Conservation (phyloP, 495 filamentous ascomycete species). For the Penicillium desertorum region DNA sequence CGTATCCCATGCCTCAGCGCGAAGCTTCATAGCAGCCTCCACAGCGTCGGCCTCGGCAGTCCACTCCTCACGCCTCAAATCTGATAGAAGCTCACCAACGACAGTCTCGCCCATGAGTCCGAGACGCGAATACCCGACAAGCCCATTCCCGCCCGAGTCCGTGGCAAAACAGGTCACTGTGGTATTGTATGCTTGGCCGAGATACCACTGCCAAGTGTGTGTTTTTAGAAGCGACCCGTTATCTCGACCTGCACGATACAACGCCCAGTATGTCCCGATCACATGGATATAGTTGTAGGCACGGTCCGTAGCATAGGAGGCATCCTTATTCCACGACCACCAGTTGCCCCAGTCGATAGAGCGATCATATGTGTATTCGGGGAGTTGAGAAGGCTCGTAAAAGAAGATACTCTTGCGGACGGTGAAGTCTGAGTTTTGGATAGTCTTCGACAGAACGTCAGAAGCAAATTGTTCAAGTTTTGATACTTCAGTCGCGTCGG, state of each 20-base stretch:
- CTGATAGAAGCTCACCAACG: conserved; percentile 44
- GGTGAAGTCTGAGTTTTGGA: neutral
- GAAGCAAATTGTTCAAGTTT: neutral
- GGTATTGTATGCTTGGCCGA: neutral
- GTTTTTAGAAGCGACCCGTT: conserved; percentile 10
- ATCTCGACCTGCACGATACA: conserved; percentile 49
- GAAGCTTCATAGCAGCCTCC: conserved; percentile 39
- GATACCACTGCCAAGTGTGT: neutral
- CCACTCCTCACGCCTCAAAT: conserved; percentile 37
- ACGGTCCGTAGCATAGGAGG: conserved; percentile 42
- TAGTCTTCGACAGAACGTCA: neutral
- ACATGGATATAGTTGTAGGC: conserved; percentile 57
- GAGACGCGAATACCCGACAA: conserved; percentile 37
- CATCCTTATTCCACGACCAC: conserved; percentile 42
- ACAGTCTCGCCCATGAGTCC: conserved; percentile 57
- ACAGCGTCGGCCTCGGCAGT: conserved; percentile 34
- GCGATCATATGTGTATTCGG: conserved; percentile 6
- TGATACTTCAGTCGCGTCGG: neutral
- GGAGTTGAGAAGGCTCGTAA: neutral
- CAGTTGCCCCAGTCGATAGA: conserved; percentile 39
- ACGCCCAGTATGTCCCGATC: conserved; percentile 48
- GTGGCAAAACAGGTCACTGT: conserved; percentile 7
- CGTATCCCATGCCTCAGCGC: conserved; percentile 43
- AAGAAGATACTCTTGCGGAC: neutral
- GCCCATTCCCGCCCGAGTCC: conserved; percentile 18